These are phyloP conservation scores for Fusarium secorum DNA, from an alignment of 2,329 filamentous ascomycete genomes.

Conservation along the genomic window DNA sequence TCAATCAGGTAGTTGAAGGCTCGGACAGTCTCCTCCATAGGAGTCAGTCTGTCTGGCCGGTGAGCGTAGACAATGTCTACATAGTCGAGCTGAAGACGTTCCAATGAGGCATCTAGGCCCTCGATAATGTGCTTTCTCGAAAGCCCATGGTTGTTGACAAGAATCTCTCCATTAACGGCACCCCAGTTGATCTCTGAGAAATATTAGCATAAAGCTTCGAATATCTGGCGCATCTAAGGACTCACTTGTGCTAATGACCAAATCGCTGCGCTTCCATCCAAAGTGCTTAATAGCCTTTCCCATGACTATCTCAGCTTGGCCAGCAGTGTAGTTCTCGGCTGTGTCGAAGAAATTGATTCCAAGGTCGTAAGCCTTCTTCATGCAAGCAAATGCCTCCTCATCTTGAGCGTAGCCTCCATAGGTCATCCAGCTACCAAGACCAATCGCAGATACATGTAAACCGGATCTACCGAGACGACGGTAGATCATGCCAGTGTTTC, in stretches of 20 bases:
- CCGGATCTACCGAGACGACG: conserved; percentile 60
- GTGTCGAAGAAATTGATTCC: conserved; percentile 72
- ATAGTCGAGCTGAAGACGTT: conserved; percentile 64
- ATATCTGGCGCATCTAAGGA: fast-evolving
- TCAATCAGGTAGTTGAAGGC: conserved; percentile 76
- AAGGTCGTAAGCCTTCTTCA: conserved; percentile 67
- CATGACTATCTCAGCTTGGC: conserved; percentile 71
- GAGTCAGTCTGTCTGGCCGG: conserved; percentile 71
- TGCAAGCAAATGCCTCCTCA: conserved; percentile 66
- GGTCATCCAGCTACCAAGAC: conserved; percentile 71
- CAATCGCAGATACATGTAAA: conserved; percentile 72
- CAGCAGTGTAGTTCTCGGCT: conserved; percentile 66
- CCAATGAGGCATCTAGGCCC: conserved; percentile 63
- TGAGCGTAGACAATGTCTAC: conserved; percentile 77
- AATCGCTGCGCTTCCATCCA: conserved; percentile 67
- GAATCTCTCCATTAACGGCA: conserved; percentile 64
- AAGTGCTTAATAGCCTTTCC: conserved; percentile 68
- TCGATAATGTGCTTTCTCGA: conserved; percentile 70
- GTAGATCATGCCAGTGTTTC: conserved; percentile 55
- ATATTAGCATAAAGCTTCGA: neutral
- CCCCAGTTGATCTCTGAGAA: conserved; percentile 69
- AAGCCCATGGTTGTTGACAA: conserved; percentile 72
- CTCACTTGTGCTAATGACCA: conserved; percentile 65
- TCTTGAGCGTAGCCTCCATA: conserved; percentile 72
- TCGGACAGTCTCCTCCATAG: conserved; percentile 75